Evolutionary conservation across 768 basidiomycete species (phyloP), one percentile per base, ranked within the genome.

Genomic region (Tricholomella constricta): DNA sequence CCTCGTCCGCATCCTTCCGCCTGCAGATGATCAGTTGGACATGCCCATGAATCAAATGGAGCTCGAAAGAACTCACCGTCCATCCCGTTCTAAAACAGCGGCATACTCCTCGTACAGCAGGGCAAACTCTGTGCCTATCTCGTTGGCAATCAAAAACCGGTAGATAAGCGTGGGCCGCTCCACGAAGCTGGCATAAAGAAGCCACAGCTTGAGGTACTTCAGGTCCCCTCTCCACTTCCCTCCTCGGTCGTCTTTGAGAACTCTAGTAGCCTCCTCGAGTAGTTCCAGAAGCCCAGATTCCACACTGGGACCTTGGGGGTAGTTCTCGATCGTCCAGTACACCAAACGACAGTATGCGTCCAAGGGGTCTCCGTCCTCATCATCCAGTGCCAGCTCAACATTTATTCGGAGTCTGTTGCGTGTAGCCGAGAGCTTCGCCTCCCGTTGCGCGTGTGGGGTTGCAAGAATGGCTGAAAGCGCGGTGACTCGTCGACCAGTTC

Each of bases 41-140:
- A 41, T 45, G 41, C 20, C 26, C 52, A 43, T 46, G 29, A 45
- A 43, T 29, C 25, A 8, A 54, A 42, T 27, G 22, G 37, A 27
- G 25, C 44, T 38, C 42, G 52, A 40, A 44, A 17, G 15, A 19
- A 69, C 77, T 59, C 53, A 96, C 96, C 89, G 78, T 52, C 86
- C 86, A 61, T 88, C 82, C 51, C 88, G 74, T 69, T 98, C 97
- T 40, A 95, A 74, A 12, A 88, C 85, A 29, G 82, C 79, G 0
- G 95, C 95, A 69, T 87, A 89, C 69, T 98, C 95, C 70, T 98
- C 96, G 62, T 98, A 98, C 22, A 98, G 73, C 37, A 92, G 68
- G 4, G 89, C 86, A 62, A 87, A 84, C 7, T 72, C 75, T 40
- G 91, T 88, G 4, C 94, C 97, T 59, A 98, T 89, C 60, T 97